A percentile compares a stretch with the other conserved stretches of the same genome.
These are phyloP conservation scores for Neofusicoccum laricinum DNA, from an alignment of 2,329 filamentous ascomycete species.

Conservation along the genomic window DNA sequence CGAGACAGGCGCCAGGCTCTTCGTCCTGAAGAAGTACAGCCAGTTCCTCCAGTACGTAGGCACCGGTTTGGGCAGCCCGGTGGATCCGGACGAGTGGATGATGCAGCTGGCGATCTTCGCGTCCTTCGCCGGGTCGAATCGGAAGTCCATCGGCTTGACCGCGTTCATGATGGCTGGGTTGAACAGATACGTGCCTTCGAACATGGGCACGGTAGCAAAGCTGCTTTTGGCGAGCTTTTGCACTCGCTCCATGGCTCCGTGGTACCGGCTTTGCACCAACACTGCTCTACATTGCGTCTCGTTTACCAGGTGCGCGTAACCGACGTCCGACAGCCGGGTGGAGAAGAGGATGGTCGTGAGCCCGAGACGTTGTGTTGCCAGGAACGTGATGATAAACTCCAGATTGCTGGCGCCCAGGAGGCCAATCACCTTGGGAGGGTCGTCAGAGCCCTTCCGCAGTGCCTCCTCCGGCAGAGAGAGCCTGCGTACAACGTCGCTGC, in stretches of 20 bases:
- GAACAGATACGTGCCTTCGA: background rate
- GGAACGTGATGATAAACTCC: background rate
- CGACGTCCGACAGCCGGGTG: background rate
- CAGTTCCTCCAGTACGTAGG: conserved; percentile 25
- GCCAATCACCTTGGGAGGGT: background rate
- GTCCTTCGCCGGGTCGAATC: background rate
- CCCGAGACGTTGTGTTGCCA: background rate
- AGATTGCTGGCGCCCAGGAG: background rate
- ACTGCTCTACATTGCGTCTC: background rate
- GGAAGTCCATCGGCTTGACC: background rate
- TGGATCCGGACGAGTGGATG: conserved; percentile 55
- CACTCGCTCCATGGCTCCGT: background rate
- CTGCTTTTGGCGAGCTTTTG: background rate
- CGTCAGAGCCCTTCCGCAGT: background rate
- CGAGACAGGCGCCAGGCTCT: background rate
- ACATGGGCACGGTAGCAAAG: background rate
- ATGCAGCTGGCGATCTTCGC: background rate
- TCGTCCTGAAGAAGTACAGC: background rate
- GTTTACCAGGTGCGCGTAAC: background rate
- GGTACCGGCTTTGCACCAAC: background rate
- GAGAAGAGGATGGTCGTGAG: background rate
- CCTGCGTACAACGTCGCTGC: background rate
- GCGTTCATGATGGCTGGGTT: background rate
- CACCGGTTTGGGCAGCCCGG: conserved; percentile 62
- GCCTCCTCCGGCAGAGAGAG: background rate